These are phyloP conservation scores for Talaromyces amestolkiae DNA, from an alignment of 2,329 filamentous ascomycete species.

Conservation along the genomic window DNA sequence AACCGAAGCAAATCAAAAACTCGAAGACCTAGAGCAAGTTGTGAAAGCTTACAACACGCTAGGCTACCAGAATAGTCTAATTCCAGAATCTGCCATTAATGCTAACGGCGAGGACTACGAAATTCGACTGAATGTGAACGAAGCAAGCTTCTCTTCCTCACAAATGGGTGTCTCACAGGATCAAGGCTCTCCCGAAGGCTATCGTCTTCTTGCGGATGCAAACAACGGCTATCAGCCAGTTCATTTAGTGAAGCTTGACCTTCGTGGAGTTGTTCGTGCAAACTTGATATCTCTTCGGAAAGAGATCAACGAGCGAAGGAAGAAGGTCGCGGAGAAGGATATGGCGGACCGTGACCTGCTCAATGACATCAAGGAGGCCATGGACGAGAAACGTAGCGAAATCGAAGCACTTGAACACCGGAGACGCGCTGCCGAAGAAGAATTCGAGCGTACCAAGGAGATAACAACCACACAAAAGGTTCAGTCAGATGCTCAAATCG, in stretches of 20 bases:
- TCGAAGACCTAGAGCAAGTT: slow-evolving; percentile 87
- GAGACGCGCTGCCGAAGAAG: slow-evolving; percentile 82
- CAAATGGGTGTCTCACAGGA: slow-evolving; percentile 51
- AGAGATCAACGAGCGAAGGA: slow-evolving; percentile 86
- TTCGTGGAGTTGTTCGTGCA: slow-evolving; percentile 77
- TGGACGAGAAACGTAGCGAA: slow-evolving; percentile 91
- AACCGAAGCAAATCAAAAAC: slow-evolving; percentile 74
- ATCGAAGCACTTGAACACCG: slow-evolving; percentile 88
- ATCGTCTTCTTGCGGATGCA: slow-evolving; percentile 77
- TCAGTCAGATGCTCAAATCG: slow-evolving; percentile 87
- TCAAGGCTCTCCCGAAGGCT: slow-evolving; percentile 54
- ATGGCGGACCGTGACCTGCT: slow-evolving; percentile 92
- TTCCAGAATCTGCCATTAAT: slow-evolving; percentile 78
- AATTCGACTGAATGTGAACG: slow-evolving; percentile 75
- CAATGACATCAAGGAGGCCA: slow-evolving; percentile 91
- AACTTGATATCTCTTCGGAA: slow-evolving; percentile 76
- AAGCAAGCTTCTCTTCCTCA: slow-evolving; percentile 72
- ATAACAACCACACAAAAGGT: slow-evolving; percentile 82
- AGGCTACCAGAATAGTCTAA: slow-evolving; percentile 89
- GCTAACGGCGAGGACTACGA: slow-evolving; percentile 85
- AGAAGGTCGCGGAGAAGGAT: slow-evolving; percentile 78
- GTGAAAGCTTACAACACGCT: slow-evolving; percentile 92
- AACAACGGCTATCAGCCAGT: slow-evolving; percentile 85
- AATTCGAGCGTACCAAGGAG: slow-evolving; percentile 92
- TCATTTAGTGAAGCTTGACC: slow-evolving; percentile 83